A percentile compares a stretch with the other conserved stretches of the same genome.
phyloP scores from a whole-genome alignment of 2,329 filamentous ascomycete species.

The Arthrobotrys pseudoclavata region DNA sequence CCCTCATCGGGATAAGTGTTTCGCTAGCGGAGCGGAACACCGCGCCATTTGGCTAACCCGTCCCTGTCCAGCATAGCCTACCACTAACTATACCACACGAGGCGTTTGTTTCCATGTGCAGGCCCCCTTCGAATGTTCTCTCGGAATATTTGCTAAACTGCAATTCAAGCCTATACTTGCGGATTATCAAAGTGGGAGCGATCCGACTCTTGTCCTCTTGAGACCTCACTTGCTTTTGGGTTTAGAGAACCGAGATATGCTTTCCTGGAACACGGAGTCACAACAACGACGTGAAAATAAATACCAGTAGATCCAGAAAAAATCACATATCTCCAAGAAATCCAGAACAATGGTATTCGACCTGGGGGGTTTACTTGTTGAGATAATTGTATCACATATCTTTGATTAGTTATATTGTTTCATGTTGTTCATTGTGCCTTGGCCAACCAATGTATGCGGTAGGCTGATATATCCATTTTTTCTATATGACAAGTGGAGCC shows the following conservation, averaged over 20 bases:
- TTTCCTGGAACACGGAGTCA: not conserved
- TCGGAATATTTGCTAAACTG: not conserved
- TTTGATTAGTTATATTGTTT: not conserved
- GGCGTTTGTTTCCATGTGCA: conserved; percentile 32
- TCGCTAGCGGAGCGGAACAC: conserved; percentile 28
- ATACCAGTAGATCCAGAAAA: too few relatives aligned
- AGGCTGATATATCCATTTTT: not conserved
- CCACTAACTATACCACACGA: conserved; percentile 15
- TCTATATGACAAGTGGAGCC: not conserved
- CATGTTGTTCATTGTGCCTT: too few relatives aligned
- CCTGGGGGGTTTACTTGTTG: too few relatives aligned
- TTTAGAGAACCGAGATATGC: not conserved
- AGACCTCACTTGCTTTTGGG: not conserved
- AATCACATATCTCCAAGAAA: not conserved
- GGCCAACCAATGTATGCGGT: too few relatives aligned
- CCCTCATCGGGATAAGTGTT: conserved; percentile 1
- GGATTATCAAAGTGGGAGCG: not conserved
- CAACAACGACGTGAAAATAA: not conserved
- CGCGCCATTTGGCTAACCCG: conserved; percentile 14
- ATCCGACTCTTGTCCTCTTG: not conserved
- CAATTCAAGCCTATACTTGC: not conserved
- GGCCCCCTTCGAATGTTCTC: not conserved
- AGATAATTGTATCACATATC: not conserved
- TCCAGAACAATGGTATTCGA: not conserved
- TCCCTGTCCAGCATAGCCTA: conserved; percentile 33